A percentile compares a stretch with the other conserved stretches of the same genome.
These are phyloP conservation scores for Elymus sibiricus DNA, from an alignment of 176 grass and related monocot species.

Conservation along the genomic window DNA sequence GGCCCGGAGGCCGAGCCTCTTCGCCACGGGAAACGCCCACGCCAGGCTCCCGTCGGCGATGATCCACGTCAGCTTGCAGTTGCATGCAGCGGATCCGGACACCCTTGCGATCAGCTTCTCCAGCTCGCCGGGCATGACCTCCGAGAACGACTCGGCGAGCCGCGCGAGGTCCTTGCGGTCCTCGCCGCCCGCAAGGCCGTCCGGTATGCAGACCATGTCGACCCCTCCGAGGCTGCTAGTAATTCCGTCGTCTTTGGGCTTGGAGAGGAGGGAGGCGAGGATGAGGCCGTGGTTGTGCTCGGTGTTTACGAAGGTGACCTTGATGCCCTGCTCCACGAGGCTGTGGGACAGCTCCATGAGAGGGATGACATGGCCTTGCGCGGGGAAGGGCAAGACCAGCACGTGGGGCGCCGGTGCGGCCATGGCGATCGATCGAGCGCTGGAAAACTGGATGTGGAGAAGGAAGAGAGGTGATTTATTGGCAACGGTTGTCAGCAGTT, in stretches of 20 bases:
- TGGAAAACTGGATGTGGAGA: too few relatives aligned
- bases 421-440: not conserved
- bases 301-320: slow-evolving; percentile 54
- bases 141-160: slow-evolving; percentile 24
- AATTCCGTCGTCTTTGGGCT: not conserved
- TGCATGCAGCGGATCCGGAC: not conserved
- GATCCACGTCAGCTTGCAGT: slow-evolving; percentile 39
- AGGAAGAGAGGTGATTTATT: too few relatives aligned
- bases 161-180: slow-evolving; percentile 45
- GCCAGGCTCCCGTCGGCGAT: slow-evolving; percentile 57
- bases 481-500: too few relatives aligned
- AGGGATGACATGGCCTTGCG: slow-evolving; percentile 56
- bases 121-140: slow-evolving; percentile 42
- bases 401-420: slow-evolving; percentile 16
- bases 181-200: slow-evolving; percentile 50
- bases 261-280: slow-evolving; percentile 15
- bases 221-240: slow-evolving; percentile 34
- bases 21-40: slow-evolving; percentile 42
- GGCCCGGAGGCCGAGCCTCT: slow-evolving; percentile 33
- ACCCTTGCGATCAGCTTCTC: slow-evolving; percentile 40
- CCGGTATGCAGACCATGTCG: slow-evolving; percentile 53
- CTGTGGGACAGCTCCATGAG: slow-evolving; percentile 54
- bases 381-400: slow-evolving; percentile 36
- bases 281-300: slow-evolving; percentile 30
- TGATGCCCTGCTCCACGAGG: slow-evolving; percentile 41